These are phyloP conservation scores for Leccinum disarticulatum DNA, from an alignment of 768 basidiomycete species.

Conservation along the genomic window DNA sequence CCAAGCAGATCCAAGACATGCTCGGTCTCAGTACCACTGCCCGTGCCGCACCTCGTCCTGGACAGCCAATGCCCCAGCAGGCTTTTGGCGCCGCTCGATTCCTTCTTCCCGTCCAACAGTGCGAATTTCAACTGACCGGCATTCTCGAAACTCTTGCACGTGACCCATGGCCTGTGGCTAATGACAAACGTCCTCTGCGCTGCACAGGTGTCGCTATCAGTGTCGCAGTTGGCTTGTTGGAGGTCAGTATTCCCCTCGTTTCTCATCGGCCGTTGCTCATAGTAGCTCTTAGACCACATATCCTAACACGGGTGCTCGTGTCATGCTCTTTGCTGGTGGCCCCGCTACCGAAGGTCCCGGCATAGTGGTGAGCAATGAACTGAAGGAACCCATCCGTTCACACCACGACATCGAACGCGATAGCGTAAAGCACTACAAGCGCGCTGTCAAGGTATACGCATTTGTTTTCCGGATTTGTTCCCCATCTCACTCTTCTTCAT, in stretches of 20 bases:
- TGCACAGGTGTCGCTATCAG: slow-evolving; percentile 95
- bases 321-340: slow-evolving; percentile 96
- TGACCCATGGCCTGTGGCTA: slow-evolving; percentile 97
- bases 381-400: slow-evolving; percentile 96
- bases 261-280: neutral
- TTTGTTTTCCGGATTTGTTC: neutral
- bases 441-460: slow-evolving; percentile 80
- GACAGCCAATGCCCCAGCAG: slow-evolving; percentile 77
- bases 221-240: slow-evolving; percentile 89
- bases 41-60: slow-evolving; percentile 84
- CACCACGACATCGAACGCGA: slow-evolving; percentile 99
- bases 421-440: slow-evolving; percentile 95
- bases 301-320: slow-evolving; percentile 92
- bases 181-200: slow-evolving; percentile 87
- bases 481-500: neutral
- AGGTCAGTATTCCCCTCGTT: slow-evolving; percentile 45
- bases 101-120: slow-evolving; percentile 86
- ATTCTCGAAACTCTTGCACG: slow-evolving; percentile 84
- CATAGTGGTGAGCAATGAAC: slow-evolving; percentile 92
- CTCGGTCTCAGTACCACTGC: slow-evolving; percentile 74
- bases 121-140: slow-evolving; percentile 94
- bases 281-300: slow-evolving; percentile 62
- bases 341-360: slow-evolving; percentile 97
- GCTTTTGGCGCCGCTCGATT: slow-evolving; percentile 87
- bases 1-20: slow-evolving; percentile 99